Base-by-base conservation (phyloP, 2,329 filamentous ascomycete genomes). In the Arachnopeziza araneosa region DNA sequence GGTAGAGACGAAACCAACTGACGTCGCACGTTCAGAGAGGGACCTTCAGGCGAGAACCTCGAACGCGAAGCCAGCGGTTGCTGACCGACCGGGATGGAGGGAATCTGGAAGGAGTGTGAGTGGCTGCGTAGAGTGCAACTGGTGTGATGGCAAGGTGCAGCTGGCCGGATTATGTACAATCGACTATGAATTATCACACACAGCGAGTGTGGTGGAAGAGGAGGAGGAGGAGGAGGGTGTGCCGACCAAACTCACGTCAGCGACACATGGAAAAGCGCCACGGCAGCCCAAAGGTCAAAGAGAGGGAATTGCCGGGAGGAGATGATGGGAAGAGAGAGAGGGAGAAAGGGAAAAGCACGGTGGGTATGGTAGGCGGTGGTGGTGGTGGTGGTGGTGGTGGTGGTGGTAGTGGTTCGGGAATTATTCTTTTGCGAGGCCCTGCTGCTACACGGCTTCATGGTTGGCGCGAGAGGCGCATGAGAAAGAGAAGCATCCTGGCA, bases 21-120 rank as follows among this genome's bases (percentile, higher is more conserved):
- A 65, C 62, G 69, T 71, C 69, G 69, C 69, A 71, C 66, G 61
- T 70, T 66, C 63, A 49, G 17, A 19, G 54, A 55, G 55, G 55
- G 60, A 49, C 50, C 57, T 66, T 66, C 67, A 68, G 66, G 64
- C 67, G 63, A 65, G 55, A 54, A 61, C 64, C 61, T 66, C 63
- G 60, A 67, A 63, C 61, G 63, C 60, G 64, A 63, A 63, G 59
- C 66, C 57, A 67, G 59, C 65, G 61, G 49, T 48, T 44, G 36
- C 10, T 19, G 36, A 44, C 36, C 17, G 36, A 19, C 36, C 21
- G n/a, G 57, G 53, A 52, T 24, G 52, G 26, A 30, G 26, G 30
- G 32, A 22, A 10, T 44, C 2, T 44, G 6, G n/a, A 57, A 57
- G 23, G 24, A 56, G 30, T 24, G 52, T 26, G 23, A 32, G 23